A percentile compares a stretch with the other conserved stretches of the same genome.
These are phyloP conservation scores for Nicotiana obtusifolia DNA, from an alignment of 257 asterid species.

Conservation along the genomic window DNA sequence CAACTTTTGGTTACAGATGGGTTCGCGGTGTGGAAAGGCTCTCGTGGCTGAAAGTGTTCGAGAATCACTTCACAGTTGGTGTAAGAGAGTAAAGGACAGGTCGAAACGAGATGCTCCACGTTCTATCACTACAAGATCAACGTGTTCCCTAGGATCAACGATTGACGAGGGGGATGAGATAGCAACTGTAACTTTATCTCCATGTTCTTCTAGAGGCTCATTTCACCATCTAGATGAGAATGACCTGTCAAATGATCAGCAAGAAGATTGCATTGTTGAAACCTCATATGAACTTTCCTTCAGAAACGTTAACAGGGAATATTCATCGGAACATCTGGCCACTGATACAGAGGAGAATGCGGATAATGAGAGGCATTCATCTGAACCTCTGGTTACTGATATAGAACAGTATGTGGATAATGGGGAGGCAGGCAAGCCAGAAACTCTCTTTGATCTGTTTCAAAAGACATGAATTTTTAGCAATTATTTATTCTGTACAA, in stretches of 20 bases:
- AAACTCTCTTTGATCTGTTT: slow-evolving; percentile 52
- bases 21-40: slow-evolving; percentile 76
- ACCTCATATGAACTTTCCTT: slow-evolving; percentile 25
- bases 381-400: neutral
- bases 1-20: slow-evolving; percentile 45
- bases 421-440: slow-evolving; percentile 12
- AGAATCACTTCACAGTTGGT: slow-evolving; percentile 85
- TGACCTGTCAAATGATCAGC: slow-evolving; percentile 15
- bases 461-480: slow-evolving; percentile 30
- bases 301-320: slow-evolving; percentile 16
- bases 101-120: slow-evolving; percentile 42
- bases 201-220: slow-evolving; percentile 48
- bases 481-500: neutral
- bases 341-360: slow-evolving; percentile 18
- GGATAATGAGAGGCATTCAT: slow-evolving; percentile 20
- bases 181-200: slow-evolving; percentile 65
- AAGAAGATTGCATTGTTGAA: slow-evolving; percentile 16
- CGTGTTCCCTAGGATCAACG: slow-evolving; percentile 48
- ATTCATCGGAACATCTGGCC: slow-evolving; percentile 16
- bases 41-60: slow-evolving; percentile 81
- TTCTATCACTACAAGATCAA: slow-evolving; percentile 68
- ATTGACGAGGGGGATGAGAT: slow-evolving; percentile 67
- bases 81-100: slow-evolving; percentile 73
- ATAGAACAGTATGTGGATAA: neutral
- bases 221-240: slow-evolving; percentile 26